Evolutionary conservation across 345 rosid species (phyloP).

Genomic region (Rubroshorea leprosula): DNA sequence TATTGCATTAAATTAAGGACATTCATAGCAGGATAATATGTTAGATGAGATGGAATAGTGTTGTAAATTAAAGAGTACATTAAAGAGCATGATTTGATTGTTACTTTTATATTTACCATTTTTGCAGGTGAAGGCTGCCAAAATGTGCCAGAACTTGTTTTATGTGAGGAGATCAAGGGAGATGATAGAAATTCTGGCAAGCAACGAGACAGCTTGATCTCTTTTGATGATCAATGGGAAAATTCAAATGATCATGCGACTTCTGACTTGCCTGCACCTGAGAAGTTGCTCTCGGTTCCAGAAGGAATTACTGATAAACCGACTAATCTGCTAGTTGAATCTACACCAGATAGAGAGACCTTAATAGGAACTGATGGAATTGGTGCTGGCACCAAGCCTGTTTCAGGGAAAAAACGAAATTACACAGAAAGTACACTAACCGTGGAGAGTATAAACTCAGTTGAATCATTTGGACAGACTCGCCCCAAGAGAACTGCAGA

Average conservation of each 20-base stretch:
- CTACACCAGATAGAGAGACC: slow-evolving; percentile 57
- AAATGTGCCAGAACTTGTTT: slow-evolving; percentile 30
- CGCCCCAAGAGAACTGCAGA: slow-evolving; percentile 51
- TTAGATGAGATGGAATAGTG: background rate
- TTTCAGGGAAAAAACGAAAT: slow-evolving; percentile 70
- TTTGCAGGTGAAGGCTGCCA: slow-evolving; percentile 33
- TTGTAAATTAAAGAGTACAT: background rate
- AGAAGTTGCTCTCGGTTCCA: slow-evolving; percentile 62
- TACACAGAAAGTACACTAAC: slow-evolving; percentile 69
- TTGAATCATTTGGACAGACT: slow-evolving; percentile 58
- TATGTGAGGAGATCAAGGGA: slow-evolving; percentile 31
- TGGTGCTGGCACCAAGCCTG: slow-evolving; percentile 32
- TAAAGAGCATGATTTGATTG: slow-evolving; percentile 11
- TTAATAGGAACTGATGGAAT: slow-evolving; percentile 31
- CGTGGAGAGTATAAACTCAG: slow-evolving; percentile 55
- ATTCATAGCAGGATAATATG: no score
- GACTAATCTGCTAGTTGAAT: slow-evolving; percentile 42
- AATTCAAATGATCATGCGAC: slow-evolving; percentile 26
- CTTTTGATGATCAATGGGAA: slow-evolving; percentile 35
- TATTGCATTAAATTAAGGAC: no score
- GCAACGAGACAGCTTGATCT: slow-evolving; percentile 25
- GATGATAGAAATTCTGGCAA: slow-evolving; percentile 29
- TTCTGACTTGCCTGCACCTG: slow-evolving; percentile 65
- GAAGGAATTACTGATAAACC: slow-evolving; percentile 39
- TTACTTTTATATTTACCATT: background rate